Evolutionary conservation across 306 rosid genomes (phyloP).

Genomic region (Aeschynomene evenia): DNA sequence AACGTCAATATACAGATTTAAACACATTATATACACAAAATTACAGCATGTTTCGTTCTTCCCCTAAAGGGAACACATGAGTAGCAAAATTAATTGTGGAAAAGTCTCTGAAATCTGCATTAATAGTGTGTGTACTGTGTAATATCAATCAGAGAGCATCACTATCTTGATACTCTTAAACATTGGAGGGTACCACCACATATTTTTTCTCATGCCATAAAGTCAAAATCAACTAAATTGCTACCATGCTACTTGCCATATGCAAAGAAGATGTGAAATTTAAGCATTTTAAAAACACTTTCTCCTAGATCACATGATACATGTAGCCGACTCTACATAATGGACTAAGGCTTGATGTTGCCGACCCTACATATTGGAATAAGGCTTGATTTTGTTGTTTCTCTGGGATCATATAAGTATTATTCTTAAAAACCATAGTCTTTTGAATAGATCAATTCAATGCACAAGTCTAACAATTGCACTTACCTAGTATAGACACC

Average conservation of each 20-base stretch:
- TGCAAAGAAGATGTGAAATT: neutral
- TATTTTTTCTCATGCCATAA: neutral
- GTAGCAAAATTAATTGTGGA: constrained; percentile 12
- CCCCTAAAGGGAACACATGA: neutral
- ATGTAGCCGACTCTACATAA: no score
- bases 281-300: neutral
- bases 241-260: no score
- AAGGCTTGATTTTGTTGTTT: no score
- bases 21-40: neutral
- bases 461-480: constrained; percentile 4
- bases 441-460: constrained; percentile 26
- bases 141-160: neutral
- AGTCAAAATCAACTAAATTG: neutral
- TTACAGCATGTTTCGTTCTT: neutral
- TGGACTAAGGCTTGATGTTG: no score
- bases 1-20: neutral
- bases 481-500: neutral
- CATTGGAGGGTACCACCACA: neutral
- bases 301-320: no score
- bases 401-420: no score
- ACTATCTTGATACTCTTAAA: neutral
- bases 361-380: no score
- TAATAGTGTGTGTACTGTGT: no score
- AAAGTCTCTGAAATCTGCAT: neutral
- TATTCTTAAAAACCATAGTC: no score